Base-by-base conservation (phyloP, 495 filamentous ascomycete species). In the Letharia columbiana region DNA sequence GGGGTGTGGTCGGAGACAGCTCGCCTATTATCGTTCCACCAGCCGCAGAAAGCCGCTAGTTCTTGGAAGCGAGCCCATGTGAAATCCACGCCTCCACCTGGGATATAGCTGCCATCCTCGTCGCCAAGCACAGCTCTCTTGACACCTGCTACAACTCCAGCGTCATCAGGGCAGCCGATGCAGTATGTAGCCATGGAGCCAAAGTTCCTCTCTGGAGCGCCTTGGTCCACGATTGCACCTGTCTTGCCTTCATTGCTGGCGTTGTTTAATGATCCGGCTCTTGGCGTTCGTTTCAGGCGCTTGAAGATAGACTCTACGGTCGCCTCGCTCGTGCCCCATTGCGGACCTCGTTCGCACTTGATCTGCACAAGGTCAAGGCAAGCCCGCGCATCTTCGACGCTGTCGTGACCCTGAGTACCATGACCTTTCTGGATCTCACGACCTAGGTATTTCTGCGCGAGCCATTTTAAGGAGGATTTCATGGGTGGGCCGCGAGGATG, bases 311-410 rank as follows among this genome's bases (percentile, higher is more conserved):
- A 89, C 73, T 98, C 94, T 31, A 83, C 85, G 50, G 83, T 86
- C 8, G 82, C 78, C 33, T 92, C 91, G 61, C 81, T 83, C 0
- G 86, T 88, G 12, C 91, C 94, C 87, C 92, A 98, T 42, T 77
- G 76, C 59, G 86, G 86, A 50, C 95, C 94, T 71, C 89, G 91
- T 71, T 97, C 91, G 73, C 95, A 96, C 74, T 98, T 98, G 74
- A 90, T 86, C 73, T 93, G 96, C 13, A 96, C 85, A 2, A 98
- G 86, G 69, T 98, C 95, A 20, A 98, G 84, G 64, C 90, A 92
- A 4, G 94, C 91, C 56, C 81, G 84, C 18, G 94, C 90, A 73
- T 98, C 94, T 77, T 98, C 95, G 70, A 96, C 82, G 39, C 89
- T 91, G 80, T 97, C 87, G 71, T 98, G 94, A 12, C 94, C 94